phyloP scores from a whole-genome alignment of 2,329 filamentous ascomycete species.

The Talaromyces sp. region DNA sequence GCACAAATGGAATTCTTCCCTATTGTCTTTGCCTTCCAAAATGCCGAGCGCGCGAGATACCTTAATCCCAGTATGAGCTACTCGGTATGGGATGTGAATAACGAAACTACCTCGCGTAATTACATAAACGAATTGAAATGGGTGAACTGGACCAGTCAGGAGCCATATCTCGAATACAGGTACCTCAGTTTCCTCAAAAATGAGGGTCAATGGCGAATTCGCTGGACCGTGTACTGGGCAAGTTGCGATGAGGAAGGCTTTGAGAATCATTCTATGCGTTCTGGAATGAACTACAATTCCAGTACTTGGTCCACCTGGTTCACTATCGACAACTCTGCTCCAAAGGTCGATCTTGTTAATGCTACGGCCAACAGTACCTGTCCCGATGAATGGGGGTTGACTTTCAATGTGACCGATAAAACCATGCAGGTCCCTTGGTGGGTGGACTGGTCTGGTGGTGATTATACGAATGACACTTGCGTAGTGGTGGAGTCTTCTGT shows the following conservation, averaged over 20 bases:
- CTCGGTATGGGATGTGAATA: conserved; percentile 6
- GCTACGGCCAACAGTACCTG: conserved; percentile 14
- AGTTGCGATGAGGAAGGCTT: conserved; percentile 15
- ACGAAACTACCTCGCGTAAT: background rate
- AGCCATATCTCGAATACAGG: conserved; percentile 11
- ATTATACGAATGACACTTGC: conserved; percentile 9
- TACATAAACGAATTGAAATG: conserved; percentile 6
- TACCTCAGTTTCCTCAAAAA: background rate
- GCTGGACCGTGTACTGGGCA: conserved; percentile 10
- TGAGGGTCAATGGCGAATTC: conserved; percentile 4
- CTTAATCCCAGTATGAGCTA: conserved; percentile 13
- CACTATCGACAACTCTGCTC: conserved; percentile 6
- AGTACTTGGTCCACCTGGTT: conserved; percentile 5
- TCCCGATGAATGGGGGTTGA: conserved; percentile 5
- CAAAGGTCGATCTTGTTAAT: conserved; percentile 16
- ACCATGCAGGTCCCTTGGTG: conserved; percentile 8
- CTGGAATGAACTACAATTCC: conserved; percentile 1
- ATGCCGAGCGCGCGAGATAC: conserved; percentile 13
- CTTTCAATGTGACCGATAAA: conserved; percentile 16
- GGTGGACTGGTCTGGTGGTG: conserved; percentile 9
- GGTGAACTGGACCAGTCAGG: conserved; percentile 13
- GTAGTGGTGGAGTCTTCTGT: conserved; percentile 12
- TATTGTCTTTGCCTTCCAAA: conserved; percentile 21
- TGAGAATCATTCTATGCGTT: background rate
- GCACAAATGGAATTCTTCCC: conserved; percentile 18